phyloP scores from a whole-genome alignment of 202 grass and related monocot genomes.

The Carex arenaria region DNA sequence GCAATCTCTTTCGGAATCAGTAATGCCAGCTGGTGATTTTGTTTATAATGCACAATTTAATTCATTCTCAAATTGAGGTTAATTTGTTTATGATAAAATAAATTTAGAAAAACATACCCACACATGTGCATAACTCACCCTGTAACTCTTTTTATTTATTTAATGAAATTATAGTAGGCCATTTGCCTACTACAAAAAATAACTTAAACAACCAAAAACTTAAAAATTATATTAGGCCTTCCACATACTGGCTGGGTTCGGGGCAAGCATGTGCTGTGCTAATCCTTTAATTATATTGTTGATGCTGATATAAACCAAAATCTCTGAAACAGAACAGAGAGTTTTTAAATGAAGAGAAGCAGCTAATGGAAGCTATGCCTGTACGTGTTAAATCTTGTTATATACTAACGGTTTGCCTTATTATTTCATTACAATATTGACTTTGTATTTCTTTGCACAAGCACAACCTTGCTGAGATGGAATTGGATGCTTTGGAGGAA shows the following conservation, averaged over 20 bases:
- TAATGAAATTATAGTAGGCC: too few species aligned
- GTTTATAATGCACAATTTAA: neutral
- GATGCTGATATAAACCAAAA: neutral
- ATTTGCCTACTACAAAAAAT: neutral
- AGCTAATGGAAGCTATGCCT: conserved; percentile 37
- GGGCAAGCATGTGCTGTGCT: neutral
- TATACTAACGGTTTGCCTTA: neutral
- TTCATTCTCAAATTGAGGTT: neutral
- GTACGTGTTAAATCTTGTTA: conserved; percentile 35
- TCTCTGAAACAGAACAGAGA: conserved; percentile 43
- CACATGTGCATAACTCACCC: too few species aligned
- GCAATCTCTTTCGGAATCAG: neutral
- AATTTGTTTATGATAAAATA: neutral
- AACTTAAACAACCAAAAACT: neutral
- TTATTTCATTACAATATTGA: conserved; percentile 3
- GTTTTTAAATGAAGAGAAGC: conserved; percentile 49
- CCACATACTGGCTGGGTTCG: neutral
- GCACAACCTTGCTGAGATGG: conserved; percentile 50
- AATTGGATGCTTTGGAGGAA: conserved; percentile 48
- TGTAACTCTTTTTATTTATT: too few species aligned
- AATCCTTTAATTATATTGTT: conserved; percentile 4
- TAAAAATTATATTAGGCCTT: too few species aligned
- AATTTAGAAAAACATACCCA: neutral
- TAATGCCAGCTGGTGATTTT: neutral
- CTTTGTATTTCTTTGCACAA: conserved; percentile 24